These are phyloP conservation scores for Yarrowia deformans DNA, from an alignment of 805 yeast species.

Conservation along the genomic window DNA sequence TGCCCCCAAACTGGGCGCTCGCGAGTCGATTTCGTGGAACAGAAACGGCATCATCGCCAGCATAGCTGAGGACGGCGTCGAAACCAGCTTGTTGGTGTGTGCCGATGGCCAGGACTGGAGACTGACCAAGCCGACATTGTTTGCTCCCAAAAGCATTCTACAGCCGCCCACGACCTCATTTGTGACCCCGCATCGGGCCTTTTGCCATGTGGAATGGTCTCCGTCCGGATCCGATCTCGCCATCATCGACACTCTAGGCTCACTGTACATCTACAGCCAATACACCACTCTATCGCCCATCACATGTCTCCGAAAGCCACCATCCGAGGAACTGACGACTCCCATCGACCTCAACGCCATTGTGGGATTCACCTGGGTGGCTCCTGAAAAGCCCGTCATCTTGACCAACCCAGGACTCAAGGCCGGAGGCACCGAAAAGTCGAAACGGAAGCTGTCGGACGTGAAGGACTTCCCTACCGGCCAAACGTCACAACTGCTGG, in stretches of 20 bases:
- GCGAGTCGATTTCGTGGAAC: constrained; percentile 62
- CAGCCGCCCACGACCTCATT: constrained; percentile 43
- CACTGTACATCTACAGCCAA: constrained; percentile 57
- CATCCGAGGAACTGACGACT: constrained; percentile 39
- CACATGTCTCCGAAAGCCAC: constrained; percentile 25
- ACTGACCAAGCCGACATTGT: constrained; percentile 63
- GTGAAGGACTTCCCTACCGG: constrained; percentile 50
- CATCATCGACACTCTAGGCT: constrained; percentile 74
- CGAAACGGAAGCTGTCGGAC: constrained; percentile 15
- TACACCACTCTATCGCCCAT: constrained; percentile 43
- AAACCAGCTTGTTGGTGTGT: constrained; percentile 73
- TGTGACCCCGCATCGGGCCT: constrained; percentile 53
- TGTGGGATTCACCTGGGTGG: constrained; percentile 74
- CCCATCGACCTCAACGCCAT: constrained; percentile 48
- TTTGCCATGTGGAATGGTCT: constrained; percentile 61
- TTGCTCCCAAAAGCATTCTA: constrained; percentile 45
- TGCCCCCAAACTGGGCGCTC: constrained; percentile 27
- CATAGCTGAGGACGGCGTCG: constrained; percentile 55
- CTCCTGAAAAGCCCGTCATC: constrained; percentile 70
- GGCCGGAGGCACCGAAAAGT: constrained; percentile 32
- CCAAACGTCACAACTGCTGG: constrained; percentile 61
- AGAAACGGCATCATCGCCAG: constrained; percentile 85
- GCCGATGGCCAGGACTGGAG: constrained; percentile 82
- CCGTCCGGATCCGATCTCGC: constrained; percentile 83
- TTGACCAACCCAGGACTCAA: constrained; percentile 65